A percentile compares a stretch with the other conserved stretches of the same genome.
Evolutionary conservation across 73 alveolate genomes (phyloP).

Genomic region (Symbiodinium pilosum): DNA sequence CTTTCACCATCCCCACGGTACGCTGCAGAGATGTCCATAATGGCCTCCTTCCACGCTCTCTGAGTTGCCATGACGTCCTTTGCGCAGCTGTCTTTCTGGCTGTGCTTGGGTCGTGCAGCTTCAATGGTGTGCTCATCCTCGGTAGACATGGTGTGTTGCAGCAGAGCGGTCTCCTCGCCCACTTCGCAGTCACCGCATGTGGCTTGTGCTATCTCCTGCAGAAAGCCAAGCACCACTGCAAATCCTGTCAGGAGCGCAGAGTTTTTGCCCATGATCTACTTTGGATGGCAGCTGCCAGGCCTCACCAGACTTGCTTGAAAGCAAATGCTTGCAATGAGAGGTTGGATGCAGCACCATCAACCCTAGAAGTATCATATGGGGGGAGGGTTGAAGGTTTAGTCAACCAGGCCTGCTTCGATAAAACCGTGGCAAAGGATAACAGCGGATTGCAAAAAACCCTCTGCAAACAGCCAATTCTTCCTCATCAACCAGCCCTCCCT

Average conservation of each 20-base stretch:
- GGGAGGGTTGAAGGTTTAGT: too few species aligned
- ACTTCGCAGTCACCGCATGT: background rate
- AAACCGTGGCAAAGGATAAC: too few species aligned
- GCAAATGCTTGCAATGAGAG: too few species aligned
- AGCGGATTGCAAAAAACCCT: too few species aligned
- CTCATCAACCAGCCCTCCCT: too few species aligned
- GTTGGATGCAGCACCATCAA: too few species aligned
- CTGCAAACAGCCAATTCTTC: too few species aligned
- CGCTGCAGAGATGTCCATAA: background rate
- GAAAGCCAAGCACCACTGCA: background rate
- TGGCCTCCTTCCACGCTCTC: slow-evolving; percentile 3
- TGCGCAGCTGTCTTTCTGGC: background rate
- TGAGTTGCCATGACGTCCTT: background rate
- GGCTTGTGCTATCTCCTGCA: slow-evolving; percentile 2
- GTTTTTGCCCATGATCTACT: background rate
- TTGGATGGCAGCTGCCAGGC: background rate
- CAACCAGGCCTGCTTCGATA: too few species aligned
- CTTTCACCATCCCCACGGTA: background rate
- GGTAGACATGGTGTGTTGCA: background rate
- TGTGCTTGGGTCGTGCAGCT: background rate
- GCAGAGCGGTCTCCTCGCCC: slow-evolving; percentile 10
- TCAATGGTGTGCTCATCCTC: background rate
- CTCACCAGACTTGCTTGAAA: too few species aligned
- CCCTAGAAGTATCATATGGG: too few species aligned
- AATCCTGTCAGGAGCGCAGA: background rate